These are phyloP conservation scores for Magnaporthiopsis rhizophila DNA, from an alignment of 2,329 filamentous ascomycete species.

Conservation along the genomic window DNA sequence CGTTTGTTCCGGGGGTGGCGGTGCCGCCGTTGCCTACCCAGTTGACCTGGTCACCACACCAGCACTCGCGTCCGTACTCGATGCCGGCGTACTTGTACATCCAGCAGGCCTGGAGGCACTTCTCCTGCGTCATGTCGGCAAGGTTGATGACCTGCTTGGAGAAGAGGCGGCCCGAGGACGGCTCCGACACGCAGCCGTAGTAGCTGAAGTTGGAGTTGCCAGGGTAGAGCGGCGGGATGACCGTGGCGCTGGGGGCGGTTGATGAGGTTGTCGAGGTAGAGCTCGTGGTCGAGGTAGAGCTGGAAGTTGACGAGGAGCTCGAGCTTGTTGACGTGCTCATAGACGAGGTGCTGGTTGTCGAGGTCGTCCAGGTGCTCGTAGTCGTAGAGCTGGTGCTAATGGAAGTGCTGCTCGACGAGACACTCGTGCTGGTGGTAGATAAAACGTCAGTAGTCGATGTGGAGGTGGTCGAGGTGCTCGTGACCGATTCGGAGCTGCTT, in stretches of 20 bases:
- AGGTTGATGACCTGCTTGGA: constrained; percentile 8
- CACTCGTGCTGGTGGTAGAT: neutral
- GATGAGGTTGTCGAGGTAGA: constrained; percentile 5
- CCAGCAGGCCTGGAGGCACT: constrained; percentile 22
- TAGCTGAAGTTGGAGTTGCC: constrained; percentile 16
- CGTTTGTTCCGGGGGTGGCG: constrained; percentile 7
- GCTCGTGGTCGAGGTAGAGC: neutral
- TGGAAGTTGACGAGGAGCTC: neutral
- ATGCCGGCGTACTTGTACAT: constrained; percentile 27
- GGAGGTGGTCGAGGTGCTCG: neutral
- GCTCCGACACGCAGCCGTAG: constrained; percentile 15
- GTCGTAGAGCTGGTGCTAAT: neutral
- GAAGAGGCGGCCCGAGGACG: constrained; percentile 13
- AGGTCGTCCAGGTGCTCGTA: neutral
- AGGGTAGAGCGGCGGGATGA: constrained; percentile 3
- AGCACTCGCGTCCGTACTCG: constrained; percentile 31
- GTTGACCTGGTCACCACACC: constrained; percentile 24
- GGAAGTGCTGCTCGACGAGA: neutral
- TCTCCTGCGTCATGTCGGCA: constrained; percentile 21
- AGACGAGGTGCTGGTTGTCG: neutral
- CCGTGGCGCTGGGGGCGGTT: neutral
- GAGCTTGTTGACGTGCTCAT: neutral
- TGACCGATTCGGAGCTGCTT: neutral
- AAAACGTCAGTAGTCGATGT: neutral
- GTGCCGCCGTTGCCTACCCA: constrained; percentile 15